Evolutionary conservation across 2,329 filamentous ascomycete species (phyloP), one percentile per base, ranked within the genome.

Genomic region (Sporothrix brunneoviolacea): DNA sequence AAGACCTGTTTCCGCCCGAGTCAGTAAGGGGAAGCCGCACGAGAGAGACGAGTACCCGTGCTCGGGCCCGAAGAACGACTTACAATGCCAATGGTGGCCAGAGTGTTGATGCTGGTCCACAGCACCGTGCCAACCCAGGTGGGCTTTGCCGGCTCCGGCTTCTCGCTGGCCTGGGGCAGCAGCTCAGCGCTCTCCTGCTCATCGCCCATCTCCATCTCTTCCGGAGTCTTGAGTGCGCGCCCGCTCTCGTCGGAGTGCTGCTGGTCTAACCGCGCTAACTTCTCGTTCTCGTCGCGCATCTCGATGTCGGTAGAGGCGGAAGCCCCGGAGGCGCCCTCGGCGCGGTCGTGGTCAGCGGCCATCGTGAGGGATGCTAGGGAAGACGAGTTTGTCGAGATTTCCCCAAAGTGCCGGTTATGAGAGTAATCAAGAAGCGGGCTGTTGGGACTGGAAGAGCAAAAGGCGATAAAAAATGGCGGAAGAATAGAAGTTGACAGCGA

Each of bases 41-140:
- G 8, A 7, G 3, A 28, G n/a, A 28, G 0, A 8, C 12, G 24
- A 16, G 12, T 16, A 21, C 8, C 13, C 4, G 16, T 12, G 43
- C 19, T 13, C 24, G 10, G 24, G 24, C 24, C 24, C 6, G 6
- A 28, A 28, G n/a, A 16, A 39, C 28, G 15, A 64, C 73, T 60
- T 69, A 82, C 80, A 60, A 84, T 83, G 41, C 77, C 76, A 51
- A 83, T 76, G 1, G 80, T 83, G 3, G 80, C 79, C 55, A 83
- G 54, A 15, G 78, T 83, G 60, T 84, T 84, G 59, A 83, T 69
- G 36, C 67, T 58, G 65, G 82, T 82, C 80, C 80, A 83, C 48
- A 74, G 63, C 18, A 76, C 50, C 4, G 70, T 66, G 35, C 69
- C 65, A 24, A 58, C 58, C 42, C 71, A 67, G 30, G 61, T 54